Evolutionary conservation across 2,329 filamentous ascomycete genomes (phyloP).

Genomic region (Aureobasidium vineae): DNA sequence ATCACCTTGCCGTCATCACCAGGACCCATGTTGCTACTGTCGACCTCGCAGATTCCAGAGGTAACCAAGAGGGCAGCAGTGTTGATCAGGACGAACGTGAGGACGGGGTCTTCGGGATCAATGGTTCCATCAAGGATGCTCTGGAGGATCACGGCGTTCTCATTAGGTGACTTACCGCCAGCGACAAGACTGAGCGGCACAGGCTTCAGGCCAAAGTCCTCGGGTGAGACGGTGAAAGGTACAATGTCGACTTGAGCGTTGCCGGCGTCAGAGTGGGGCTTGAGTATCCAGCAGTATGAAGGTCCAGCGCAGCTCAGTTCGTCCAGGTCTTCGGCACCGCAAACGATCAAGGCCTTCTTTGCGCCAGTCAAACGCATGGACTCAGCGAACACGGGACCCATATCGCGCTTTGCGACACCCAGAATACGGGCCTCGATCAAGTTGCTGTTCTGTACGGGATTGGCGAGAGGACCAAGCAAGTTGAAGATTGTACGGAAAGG

Average conservation of each 20-base stretch:
- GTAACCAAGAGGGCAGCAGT: conserved; percentile 83
- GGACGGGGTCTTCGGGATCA: conserved; percentile 72
- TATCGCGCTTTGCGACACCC: conserved; percentile 84
- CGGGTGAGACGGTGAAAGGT: conserved; percentile 73
- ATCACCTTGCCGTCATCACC: conserved; percentile 80
- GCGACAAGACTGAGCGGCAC: conserved; percentile 77
- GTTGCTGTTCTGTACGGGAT: conserved; percentile 73
- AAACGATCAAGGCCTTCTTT: conserved; percentile 84
- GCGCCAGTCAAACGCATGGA: conserved; percentile 73
- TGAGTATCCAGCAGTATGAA: conserved; percentile 85
- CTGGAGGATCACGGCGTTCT: conserved; percentile 83
- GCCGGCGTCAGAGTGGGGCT: conserved; percentile 49
- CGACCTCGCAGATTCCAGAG: conserved; percentile 81
- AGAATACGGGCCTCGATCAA: conserved; percentile 83
- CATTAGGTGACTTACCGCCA: conserved; percentile 76
- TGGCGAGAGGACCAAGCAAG: conserved; percentile 85
- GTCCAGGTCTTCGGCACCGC: conserved; percentile 91
- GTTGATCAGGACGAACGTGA: conserved; percentile 94
- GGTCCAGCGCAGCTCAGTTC: conserved; percentile 89
- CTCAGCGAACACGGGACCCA: conserved; percentile 86
- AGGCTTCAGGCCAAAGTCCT: conserved; percentile 78
- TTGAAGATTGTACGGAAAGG: conserved; percentile 98
- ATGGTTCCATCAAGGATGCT: conserved; percentile 73
- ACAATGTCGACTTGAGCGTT: conserved; percentile 59
- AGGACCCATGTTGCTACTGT: conserved; percentile 73